Percentiles rank a stretch among this genome's conserved stretches.
Evolutionary conservation across 306 rosid species (phyloP).

Genomic region (Carpinus viminea): DNA sequence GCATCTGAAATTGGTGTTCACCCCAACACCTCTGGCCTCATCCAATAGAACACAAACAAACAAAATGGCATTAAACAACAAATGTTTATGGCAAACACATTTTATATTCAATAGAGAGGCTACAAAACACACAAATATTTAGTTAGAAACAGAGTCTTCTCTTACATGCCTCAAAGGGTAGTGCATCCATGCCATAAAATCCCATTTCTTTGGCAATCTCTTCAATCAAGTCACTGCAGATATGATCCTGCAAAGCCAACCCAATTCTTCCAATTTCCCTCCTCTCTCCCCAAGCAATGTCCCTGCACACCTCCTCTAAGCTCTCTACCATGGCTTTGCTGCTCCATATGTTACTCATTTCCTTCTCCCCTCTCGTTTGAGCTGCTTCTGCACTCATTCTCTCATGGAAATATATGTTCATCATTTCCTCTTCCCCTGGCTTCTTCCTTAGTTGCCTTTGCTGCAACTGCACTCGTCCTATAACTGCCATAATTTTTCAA

Average conservation of each 20-base stretch:
- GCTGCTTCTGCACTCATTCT: slow-evolving; percentile 31
- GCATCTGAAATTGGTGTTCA: too few species aligned
- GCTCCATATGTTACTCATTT: slow-evolving; percentile 33
- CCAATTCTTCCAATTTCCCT: slow-evolving; percentile 79
- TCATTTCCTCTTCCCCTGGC: slow-evolving; percentile 51
- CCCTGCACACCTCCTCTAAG: slow-evolving; percentile 65
- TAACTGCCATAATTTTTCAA: too few species aligned
- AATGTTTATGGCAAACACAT: too few species aligned
- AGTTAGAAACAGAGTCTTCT: slow-evolving; percentile 78
- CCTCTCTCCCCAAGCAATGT: slow-evolving; percentile 76
- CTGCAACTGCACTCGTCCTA: slow-evolving; percentile 28
- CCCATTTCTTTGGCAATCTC: slow-evolving; percentile 63
- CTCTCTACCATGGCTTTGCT: slow-evolving; percentile 53
- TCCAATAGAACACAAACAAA: too few species aligned
- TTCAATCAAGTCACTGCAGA: slow-evolving; percentile 72
- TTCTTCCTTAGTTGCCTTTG: slow-evolving; percentile 46
- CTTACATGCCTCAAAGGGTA: slow-evolving; percentile 75
- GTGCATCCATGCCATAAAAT: slow-evolving; percentile 27
- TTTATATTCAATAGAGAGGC: too few species aligned
- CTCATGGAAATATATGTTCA: slow-evolving; percentile 37
- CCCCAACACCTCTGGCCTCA: too few species aligned
- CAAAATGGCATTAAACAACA: too few species aligned
- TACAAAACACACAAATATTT: not conserved
- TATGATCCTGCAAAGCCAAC: slow-evolving; percentile 71
- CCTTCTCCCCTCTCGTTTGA: slow-evolving; percentile 29